Conservation (phyloP, 2,329 filamentous ascomycete genomes). For the Ophiostoma sp. region DNA sequence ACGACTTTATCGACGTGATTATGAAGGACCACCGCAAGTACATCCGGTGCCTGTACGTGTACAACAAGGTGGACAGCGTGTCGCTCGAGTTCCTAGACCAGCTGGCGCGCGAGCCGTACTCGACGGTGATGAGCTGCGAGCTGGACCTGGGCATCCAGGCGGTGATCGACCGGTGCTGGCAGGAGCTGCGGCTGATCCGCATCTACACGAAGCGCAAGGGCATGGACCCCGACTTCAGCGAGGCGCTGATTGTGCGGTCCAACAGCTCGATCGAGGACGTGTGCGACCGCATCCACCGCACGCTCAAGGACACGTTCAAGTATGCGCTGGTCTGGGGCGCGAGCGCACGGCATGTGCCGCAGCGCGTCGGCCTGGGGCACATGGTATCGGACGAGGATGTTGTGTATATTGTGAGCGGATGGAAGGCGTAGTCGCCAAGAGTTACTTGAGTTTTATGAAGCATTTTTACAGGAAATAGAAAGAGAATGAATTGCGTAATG, state of each 20-base stretch:
- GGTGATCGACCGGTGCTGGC: slow-evolving; percentile 92
- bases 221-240: slow-evolving; percentile 77
- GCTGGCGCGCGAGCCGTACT: slow-evolving; percentile 86
- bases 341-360: slow-evolving; percentile 89
- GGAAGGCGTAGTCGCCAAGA: slow-evolving; percentile 43
- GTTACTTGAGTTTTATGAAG: neutral
- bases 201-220: slow-evolving; percentile 98
- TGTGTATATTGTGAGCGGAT: slow-evolving; percentile 61
- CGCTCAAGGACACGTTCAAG: slow-evolving; percentile 96
- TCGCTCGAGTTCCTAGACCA: slow-evolving; percentile 89
- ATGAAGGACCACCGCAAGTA: slow-evolving; percentile 99
- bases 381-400: slow-evolving; percentile 66
- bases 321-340: slow-evolving; percentile 97
- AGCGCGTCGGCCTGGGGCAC: slow-evolving; percentile 83
- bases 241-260: slow-evolving; percentile 86
- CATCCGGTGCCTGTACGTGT: slow-evolving; percentile 90
- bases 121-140: slow-evolving; percentile 96
- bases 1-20: slow-evolving; percentile 98
- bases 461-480: neutral
- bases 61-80: slow-evolving; percentile 98
- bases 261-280: slow-evolving; percentile 93
- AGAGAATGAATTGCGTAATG: neutral
- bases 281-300: slow-evolving; percentile 90
- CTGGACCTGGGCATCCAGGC: slow-evolving; percentile 88
- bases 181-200: slow-evolving; percentile 81